Evolutionary conservation across 805 yeast genomes (phyloP).

Genomic region (Saccharomycopsis amapae): DNA sequence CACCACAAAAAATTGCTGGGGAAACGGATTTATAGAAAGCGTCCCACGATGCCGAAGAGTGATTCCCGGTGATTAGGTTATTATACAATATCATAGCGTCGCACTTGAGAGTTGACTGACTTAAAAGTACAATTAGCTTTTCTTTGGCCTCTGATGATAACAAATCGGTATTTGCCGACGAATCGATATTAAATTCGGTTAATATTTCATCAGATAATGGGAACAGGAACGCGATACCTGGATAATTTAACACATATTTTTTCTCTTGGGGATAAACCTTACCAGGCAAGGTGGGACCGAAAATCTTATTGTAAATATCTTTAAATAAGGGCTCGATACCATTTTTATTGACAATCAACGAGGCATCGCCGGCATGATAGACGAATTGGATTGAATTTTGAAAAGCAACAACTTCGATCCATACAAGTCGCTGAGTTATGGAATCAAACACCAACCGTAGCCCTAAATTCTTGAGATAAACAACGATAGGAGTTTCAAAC

Average conservation of each 20-base stretch:
- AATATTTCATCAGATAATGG: not conserved
- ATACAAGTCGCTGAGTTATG: conserved; percentile 8
- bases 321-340: conserved; percentile 27
- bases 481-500: conserved; percentile 17
- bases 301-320: conserved; percentile 42
- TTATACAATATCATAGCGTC: conserved; percentile 3
- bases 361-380: conserved; percentile 3
- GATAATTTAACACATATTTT: conserved; percentile 40
- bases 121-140: conserved; percentile 2
- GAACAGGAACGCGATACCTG: conserved; percentile 39
- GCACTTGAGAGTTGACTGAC: conserved; percentile 2
- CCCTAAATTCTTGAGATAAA: conserved; percentile 16
- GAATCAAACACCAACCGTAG: conserved; percentile 17
- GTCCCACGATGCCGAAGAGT: too few species aligned
- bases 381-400: conserved; percentile 8
- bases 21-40: not conserved
- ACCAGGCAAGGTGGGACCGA: conserved; percentile 58
- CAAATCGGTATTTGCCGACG: not conserved
- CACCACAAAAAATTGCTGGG: too few species aligned
- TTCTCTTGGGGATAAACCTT: conserved; percentile 25
- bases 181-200: not conserved
- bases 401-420: conserved; percentile 18
- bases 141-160: conserved; percentile 3
- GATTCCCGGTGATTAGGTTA: too few species aligned
- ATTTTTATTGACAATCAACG: conserved; percentile 6